These are phyloP conservation scores for Tulasnella sp. DNA, from an alignment of 768 basidiomycete species.

Conservation along the genomic window DNA sequence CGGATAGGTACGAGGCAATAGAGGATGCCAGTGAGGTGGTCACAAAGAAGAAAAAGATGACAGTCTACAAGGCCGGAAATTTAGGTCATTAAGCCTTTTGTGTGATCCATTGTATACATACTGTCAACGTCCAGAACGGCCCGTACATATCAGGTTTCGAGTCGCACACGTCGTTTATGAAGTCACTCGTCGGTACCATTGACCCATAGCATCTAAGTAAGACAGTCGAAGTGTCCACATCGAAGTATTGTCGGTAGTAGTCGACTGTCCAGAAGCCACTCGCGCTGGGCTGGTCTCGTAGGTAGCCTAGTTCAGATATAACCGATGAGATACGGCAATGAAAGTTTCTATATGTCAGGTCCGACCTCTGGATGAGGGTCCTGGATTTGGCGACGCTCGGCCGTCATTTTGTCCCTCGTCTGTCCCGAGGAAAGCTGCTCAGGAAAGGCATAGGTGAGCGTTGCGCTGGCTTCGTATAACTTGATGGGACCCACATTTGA, in stretches of 20 bases:
- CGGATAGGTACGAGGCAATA: conserved; percentile 75
- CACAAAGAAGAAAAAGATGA: conserved; percentile 86
- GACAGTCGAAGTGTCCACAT: conserved; percentile 73
- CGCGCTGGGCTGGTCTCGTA: conserved; percentile 39
- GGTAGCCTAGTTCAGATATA: conserved; percentile 41
- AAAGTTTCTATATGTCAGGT: conserved; percentile 33
- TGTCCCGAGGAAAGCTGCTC: conserved; percentile 16
- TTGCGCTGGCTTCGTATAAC: conserved; percentile 24
- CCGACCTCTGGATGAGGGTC: conserved; percentile 3
- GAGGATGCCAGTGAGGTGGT: conserved; percentile 87
- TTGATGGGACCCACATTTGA: conserved; percentile 48
- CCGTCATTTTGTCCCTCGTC: conserved; percentile 14
- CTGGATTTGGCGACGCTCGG: conserved; percentile 34
- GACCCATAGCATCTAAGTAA: conserved; percentile 67
- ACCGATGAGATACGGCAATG: conserved; percentile 26
- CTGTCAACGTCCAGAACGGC: conserved; percentile 92
- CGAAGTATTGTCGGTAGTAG: conserved; percentile 81
- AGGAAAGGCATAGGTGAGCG: conserved; percentile 9
- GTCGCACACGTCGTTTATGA: conserved; percentile 36
- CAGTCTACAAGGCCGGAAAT: conserved; percentile 34
- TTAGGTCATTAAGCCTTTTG: neutral
- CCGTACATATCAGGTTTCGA: conserved; percentile 68
- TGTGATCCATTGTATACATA: too few species aligned
- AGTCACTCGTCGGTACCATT: conserved; percentile 56
- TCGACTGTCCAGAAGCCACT: conserved; percentile 39